Conservation (phyloP, 1,284 basidiomycete species). For the Cryptococcus sp. region DNA sequence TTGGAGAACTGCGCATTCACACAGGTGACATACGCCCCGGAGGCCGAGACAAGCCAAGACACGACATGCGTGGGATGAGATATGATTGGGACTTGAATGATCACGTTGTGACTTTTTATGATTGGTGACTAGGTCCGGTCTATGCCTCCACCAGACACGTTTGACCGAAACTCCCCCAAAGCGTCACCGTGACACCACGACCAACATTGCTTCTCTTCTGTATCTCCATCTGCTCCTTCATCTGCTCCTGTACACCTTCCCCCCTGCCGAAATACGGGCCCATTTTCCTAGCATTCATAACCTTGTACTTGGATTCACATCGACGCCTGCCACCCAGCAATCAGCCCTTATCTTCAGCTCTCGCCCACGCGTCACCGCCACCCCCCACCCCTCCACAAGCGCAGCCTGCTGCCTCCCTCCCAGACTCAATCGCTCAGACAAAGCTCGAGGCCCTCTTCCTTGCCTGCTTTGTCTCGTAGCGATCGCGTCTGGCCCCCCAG, state of each 20-base stretch:
- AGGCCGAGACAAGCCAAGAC: too few relatives aligned
- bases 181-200: too few relatives aligned
- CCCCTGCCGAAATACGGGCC: not conserved
- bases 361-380: not conserved
- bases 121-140: not conserved
- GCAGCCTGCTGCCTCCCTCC: not conserved
- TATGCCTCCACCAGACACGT: constrained; percentile 9
- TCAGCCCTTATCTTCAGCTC: not conserved
- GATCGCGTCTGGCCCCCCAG: not conserved
- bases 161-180: constrained; percentile 1
- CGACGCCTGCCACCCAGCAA: not conserved
- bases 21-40: too few relatives aligned
- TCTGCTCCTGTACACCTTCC: not conserved
- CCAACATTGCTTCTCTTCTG: not conserved
- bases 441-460: constrained; percentile 37
- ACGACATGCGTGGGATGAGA: not conserved
- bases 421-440: not conserved
- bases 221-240: not conserved
- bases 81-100: not conserved
- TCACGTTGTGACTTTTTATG: not conserved
- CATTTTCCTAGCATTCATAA: not conserved
- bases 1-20: too few relatives aligned
- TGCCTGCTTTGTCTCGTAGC: constrained; percentile 8
- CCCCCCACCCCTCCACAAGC: not conserved
- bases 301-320: not conserved